phyloP scores from a whole-genome alignment of 169 alveolate species.

The Fabrea salina region DNA sequence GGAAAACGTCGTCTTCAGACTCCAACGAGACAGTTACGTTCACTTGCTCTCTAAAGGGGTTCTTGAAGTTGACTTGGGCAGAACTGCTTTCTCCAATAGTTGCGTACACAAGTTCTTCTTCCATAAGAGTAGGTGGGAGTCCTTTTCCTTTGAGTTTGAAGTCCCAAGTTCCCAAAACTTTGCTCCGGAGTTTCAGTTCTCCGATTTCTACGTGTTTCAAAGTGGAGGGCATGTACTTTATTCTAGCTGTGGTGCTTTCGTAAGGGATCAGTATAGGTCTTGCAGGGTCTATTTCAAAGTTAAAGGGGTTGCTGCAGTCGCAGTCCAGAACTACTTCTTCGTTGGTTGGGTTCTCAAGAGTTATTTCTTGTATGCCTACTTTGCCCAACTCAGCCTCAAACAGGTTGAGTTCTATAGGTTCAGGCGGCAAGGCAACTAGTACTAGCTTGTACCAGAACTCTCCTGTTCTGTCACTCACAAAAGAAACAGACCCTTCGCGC shows the following conservation, averaged over 20 bases:
- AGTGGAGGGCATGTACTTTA: slow-evolving; percentile 81
- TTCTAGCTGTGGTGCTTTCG: slow-evolving; percentile 66
- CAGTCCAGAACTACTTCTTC: slow-evolving; percentile 70
- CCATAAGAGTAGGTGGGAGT: slow-evolving; percentile 79
- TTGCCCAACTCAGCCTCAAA: slow-evolving; percentile 84
- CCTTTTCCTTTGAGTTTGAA: slow-evolving; percentile 83
- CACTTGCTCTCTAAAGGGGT: slow-evolving; percentile 89
- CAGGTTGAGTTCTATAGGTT: slow-evolving; percentile 61
- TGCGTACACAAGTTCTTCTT: slow-evolving; percentile 52
- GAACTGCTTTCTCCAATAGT: slow-evolving; percentile 47
- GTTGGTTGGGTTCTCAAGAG: slow-evolving; percentile 84
- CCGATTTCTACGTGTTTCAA: slow-evolving; percentile 73
- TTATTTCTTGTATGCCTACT: slow-evolving; percentile 60
- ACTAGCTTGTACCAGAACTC: slow-evolving; percentile 88
- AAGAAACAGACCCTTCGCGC: slow-evolving; percentile 74
- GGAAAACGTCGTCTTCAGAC: slow-evolving; percentile 66
- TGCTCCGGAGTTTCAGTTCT: slow-evolving; percentile 63
- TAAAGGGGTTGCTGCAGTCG: slow-evolving; percentile 71
- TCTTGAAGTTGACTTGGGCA: slow-evolving; percentile 67
- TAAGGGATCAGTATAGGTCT: slow-evolving; percentile 72
- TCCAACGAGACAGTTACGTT: slow-evolving; percentile 75
- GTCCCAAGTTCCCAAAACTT: slow-evolving; percentile 83
- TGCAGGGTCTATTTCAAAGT: slow-evolving; percentile 79
- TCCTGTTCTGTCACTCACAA: slow-evolving; percentile 74
- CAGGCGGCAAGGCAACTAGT: slow-evolving; percentile 81